Base-by-base conservation (phyloP, 805 yeast species). In the Candida peoriensis region DNA sequence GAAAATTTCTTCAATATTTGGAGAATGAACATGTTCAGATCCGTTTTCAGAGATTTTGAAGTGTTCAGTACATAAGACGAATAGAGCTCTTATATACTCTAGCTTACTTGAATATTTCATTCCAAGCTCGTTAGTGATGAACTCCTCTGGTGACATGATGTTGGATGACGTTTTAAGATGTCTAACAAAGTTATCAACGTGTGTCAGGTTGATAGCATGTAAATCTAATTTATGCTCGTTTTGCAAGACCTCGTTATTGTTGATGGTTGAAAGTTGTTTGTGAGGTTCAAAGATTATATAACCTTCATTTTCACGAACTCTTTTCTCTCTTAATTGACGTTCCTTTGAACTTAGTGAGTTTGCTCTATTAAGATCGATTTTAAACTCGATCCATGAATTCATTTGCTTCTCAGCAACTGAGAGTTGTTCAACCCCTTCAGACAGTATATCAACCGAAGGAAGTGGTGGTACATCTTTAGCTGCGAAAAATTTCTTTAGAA, bases 311-410 rank as follows among this genome's bases (percentile, higher is more conserved):
- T 74, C 67, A 28, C 81, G 57, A 14, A 72, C 78, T 36, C 86
- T 66, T 54, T 73, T 74, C 35, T 83, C 78, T 45, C 97, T 71
- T 12, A 69, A 64, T 34, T 78, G 80, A 39, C 82, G 77, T 42
- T 89, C 96, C 36, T 69, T 70, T 6, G 75, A 63, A 3, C 82
- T 73, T 17, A 86, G 60, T 0, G 94, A 73, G 43, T 77, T 78
- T 37, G 88, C 77, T 47, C 97, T 70, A 54, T 81, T 75, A 34
- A 88, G 57, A 45, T 79, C 89, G 30, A 75, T 61, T 30, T 72
- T 68, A 12, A 67, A 65, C 17, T 72, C 75, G 15, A 76, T 63
- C 81, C 82, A 75, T 23, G 57, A 40, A 22, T 47, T 60, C 67
- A 35, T 59, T 50, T 32, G 64, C 58, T 29, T 62, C 60, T 41